phyloP scores from a whole-genome alignment of 495 filamentous ascomycete genomes.

The Tricharina praecox region DNA sequence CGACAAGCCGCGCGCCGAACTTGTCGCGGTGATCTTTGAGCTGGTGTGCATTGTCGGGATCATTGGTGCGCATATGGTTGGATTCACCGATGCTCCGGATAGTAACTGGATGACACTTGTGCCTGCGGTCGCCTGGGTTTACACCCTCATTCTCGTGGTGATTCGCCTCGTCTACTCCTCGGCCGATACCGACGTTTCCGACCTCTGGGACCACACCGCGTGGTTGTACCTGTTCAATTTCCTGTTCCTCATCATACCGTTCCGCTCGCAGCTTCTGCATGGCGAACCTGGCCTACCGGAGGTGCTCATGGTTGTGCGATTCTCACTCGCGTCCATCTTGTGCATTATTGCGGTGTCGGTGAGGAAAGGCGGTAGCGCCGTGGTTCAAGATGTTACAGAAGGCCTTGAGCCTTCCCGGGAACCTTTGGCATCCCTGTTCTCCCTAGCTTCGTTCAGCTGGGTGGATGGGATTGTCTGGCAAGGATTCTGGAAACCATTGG shows the following conservation, averaged over 20 bases:
- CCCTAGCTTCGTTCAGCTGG: conserved; percentile 78
- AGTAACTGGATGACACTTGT: background rate
- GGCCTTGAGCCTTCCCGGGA: conserved; percentile 71
- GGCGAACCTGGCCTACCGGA: conserved; percentile 45
- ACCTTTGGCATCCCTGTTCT: conserved; percentile 71
- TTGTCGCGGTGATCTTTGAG: conserved; percentile 52
- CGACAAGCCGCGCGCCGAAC: conserved; percentile 58
- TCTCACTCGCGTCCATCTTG: conserved; percentile 55
- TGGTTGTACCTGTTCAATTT: conserved; percentile 71
- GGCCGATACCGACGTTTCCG: conserved; percentile 31
- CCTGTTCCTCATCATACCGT: conserved; percentile 54
- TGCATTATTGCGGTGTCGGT: conserved; percentile 59
- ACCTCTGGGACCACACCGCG: conserved; percentile 86
- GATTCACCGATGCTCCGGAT: background rate
- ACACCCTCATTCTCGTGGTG: conserved; percentile 58
- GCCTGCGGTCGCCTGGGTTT: conserved; percentile 41
- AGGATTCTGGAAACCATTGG: conserved; percentile 75
- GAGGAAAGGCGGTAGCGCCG: conserved; percentile 78
- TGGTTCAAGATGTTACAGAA: conserved; percentile 71
- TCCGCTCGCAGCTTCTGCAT: conserved; percentile 75
- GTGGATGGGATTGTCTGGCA: conserved; percentile 75
- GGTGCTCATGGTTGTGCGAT: conserved; percentile 49
- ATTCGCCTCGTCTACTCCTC: conserved; percentile 54
- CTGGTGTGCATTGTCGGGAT: conserved; percentile 53
- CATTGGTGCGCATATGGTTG: conserved; percentile 44